Percentiles rank a stretch among this genome's conserved stretches.
Conservation (phyloP, 768 basidiomycete genomes). For the Termitomyces sp. region DNA sequence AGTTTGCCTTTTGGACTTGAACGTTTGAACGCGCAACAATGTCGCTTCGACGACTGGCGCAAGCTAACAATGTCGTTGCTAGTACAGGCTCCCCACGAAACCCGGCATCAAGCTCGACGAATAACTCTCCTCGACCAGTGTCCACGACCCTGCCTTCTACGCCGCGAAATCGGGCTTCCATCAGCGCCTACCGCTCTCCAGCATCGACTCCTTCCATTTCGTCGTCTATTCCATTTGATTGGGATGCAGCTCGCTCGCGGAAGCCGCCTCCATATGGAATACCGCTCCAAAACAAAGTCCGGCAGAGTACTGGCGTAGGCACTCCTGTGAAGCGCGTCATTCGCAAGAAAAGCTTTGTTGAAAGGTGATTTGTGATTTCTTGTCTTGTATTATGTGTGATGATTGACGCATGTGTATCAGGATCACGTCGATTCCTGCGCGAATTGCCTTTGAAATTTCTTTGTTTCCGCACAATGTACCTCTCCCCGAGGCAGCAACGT, state of each 20-base stretch:
- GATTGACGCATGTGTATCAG: conserved; percentile 26
- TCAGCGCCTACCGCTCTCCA: conserved; percentile 54
- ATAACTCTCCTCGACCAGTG: conserved; percentile 22
- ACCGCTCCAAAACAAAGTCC: conserved; percentile 43
- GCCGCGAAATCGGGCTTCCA: conserved; percentile 42
- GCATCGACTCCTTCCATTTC: conserved; percentile 69
- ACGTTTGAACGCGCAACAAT: conserved; percentile 22
- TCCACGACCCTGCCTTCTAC: conserved; percentile 30
- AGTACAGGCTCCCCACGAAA: conserved; percentile 30
- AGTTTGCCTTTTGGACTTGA: not conserved
- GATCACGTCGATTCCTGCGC: conserved; percentile 60
- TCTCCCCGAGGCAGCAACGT: conserved; percentile 58
- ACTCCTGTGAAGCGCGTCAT: conserved; percentile 48
- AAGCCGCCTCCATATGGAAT: conserved; percentile 70
- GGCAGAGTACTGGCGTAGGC: conserved; percentile 32
- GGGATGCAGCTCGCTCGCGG: conserved; percentile 74
- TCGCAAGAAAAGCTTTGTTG: conserved; percentile 57
- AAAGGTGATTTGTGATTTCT: conserved; percentile 38
- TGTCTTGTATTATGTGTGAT: not conserved
- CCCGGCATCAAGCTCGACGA: conserved; percentile 10
- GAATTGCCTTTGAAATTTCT: conserved; percentile 72
- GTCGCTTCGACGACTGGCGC: conserved; percentile 55
- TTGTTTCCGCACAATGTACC: conserved; percentile 80
- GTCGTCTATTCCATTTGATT: conserved; percentile 76
- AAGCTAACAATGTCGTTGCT: conserved; percentile 39